Percentiles rank a stretch among this genome's conserved stretches.
These are phyloP conservation scores for Cinchona pubescens DNA, from an alignment of 257 asterid genomes.

Conservation along the genomic window DNA sequence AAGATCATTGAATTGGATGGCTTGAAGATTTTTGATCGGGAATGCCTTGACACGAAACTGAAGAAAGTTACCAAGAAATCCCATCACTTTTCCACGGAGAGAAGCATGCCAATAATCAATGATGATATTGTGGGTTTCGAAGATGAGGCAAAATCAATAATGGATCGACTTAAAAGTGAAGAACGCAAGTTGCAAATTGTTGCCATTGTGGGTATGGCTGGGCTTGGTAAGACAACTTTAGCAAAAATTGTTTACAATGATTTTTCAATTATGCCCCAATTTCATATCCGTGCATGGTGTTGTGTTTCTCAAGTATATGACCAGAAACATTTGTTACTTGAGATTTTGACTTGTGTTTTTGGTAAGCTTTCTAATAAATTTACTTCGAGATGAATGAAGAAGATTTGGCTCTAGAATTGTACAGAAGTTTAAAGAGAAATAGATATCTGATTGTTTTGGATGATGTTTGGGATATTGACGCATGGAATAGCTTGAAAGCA, in stretches of 20 bases:
- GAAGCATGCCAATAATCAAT: not conserved
- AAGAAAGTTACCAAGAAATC: not conserved
- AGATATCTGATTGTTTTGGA: conserved; percentile 16
- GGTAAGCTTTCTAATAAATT: too few species aligned
- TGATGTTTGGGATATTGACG: conserved; percentile 14
- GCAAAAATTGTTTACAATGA: not conserved
- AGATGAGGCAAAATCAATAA: not conserved
- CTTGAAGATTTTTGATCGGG: not conserved
- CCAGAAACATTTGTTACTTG: not conserved
- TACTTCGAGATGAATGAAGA: not conserved
- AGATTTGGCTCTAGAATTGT: not conserved
- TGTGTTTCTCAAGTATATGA: not conserved
- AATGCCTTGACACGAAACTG: too few species aligned
- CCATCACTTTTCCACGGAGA: not conserved
- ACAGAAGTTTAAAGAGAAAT: not conserved
- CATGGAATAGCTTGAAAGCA: conserved; percentile 2
- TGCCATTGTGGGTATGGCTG: not conserved
- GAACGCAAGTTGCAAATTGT: not conserved
- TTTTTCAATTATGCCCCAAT: not conserved
- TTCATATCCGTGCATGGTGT: not conserved
- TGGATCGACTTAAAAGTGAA: not conserved
- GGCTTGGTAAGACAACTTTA: not conserved
- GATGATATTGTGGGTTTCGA: not conserved
- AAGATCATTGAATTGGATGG: not conserved
- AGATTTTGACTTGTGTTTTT: not conserved